A percentile compares a stretch with the other conserved stretches of the same genome.
These are phyloP conservation scores for Fragaria iinumae DNA, from an alignment of 306 rosid genomes.

Conservation along the genomic window DNA sequence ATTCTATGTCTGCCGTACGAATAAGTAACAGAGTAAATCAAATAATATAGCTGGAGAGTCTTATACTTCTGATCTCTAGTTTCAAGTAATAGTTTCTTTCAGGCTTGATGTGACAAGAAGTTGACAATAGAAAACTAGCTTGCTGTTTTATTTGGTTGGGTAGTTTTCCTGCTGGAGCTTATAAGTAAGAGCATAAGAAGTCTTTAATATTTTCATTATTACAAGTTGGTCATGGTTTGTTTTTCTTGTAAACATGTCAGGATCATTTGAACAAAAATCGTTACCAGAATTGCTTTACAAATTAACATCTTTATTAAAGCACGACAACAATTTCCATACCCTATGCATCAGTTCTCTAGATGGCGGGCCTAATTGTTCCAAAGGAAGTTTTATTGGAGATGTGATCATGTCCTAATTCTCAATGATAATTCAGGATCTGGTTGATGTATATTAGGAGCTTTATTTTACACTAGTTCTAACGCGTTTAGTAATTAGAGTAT, in stretches of 20 bases:
- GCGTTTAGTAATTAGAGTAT: neutral
- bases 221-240: neutral
- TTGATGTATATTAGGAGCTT: neutral
- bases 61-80: conserved; percentile 2
- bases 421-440: neutral
- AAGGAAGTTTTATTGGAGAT: neutral
- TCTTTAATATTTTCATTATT: neutral
- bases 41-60: neutral
- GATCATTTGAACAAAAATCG: neutral
- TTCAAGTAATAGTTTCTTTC: neutral
- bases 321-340: no score
- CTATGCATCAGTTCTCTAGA: neutral
- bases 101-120: neutral
- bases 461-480: conserved; percentile 3
- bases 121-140: neutral
- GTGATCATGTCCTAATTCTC: neutral
- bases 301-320: neutral
- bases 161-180: neutral
- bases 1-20: neutral
- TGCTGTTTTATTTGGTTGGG: neutral
- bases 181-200: neutral
- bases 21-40: neutral
- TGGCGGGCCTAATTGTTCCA: neutral
- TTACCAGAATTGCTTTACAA: neutral
- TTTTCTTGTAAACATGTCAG: no score